phyloP scores from a whole-genome alignment of 805 yeast species.

The Wickerhamomyces bovis region DNA sequence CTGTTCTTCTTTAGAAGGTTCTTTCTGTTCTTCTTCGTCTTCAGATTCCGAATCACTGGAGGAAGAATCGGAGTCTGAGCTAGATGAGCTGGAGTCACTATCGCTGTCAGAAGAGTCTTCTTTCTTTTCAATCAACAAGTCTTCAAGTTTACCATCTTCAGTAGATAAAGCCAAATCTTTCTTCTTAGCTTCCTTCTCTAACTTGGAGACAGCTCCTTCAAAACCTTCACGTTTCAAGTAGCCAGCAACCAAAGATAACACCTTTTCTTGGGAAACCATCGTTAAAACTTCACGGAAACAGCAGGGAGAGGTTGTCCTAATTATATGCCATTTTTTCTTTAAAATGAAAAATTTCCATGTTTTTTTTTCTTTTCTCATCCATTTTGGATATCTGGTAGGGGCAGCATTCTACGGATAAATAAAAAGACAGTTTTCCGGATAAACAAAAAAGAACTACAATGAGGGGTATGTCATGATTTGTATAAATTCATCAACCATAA shows the following conservation, averaged over 20 bases:
- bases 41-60: background rate
- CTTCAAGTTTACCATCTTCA: constrained; percentile 7
- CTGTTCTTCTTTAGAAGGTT: constrained; percentile 4
- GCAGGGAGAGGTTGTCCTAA: too few species aligned
- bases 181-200: constrained; percentile 17
- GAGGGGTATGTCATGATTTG: background rate
- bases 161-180: constrained; percentile 6
- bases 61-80: constrained; percentile 7
- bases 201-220: constrained; percentile 10
- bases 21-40: constrained; percentile 6
- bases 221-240: constrained; percentile 20
- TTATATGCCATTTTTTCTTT: background rate
- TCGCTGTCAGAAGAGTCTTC: constrained; percentile 7
- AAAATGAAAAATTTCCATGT: background rate
- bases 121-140: constrained; percentile 9
- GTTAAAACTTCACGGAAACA: background rate
- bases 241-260: constrained; percentile 17
- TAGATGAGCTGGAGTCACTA: constrained; percentile 6
- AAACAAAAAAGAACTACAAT: background rate
- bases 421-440: background rate
- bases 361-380: constrained; percentile 1
- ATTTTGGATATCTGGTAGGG: background rate
- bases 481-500: background rate
- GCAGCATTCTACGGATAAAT: background rate
- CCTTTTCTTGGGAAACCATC: constrained; percentile 19